Percentiles rank a stretch among this genome's conserved stretches.
Conservation (phyloP, 352 stramenopile species). For the Achlya hypogyna region DNA sequence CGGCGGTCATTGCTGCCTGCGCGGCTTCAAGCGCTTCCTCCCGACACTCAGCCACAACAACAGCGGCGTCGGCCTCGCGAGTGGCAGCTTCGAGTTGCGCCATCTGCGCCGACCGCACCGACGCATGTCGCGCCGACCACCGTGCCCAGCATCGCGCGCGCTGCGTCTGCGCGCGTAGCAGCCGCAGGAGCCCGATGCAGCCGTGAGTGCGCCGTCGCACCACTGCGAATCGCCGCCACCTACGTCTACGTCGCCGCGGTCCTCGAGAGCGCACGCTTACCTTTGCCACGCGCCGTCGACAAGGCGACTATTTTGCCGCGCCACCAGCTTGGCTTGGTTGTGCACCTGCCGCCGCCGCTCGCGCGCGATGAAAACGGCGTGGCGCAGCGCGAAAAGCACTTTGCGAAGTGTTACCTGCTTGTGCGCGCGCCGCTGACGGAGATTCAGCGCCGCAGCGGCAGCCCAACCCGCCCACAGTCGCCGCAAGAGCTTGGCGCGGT, state of each 20-base stretch:
- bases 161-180: too few species aligned
- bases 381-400: slow-evolving; percentile 44
- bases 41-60: too few species aligned
- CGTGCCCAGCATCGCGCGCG: too few species aligned
- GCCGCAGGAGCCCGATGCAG: too few species aligned
- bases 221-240: not conserved
- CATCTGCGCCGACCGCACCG: too few species aligned
- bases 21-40: too few species aligned
- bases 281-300: not conserved
- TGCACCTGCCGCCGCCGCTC: not conserved
- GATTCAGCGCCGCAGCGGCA: slow-evolving; percentile 28
- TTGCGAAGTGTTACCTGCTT: slow-evolving; percentile 38
- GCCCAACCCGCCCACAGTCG: slow-evolving; percentile 46
- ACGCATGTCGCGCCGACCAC: too few species aligned
- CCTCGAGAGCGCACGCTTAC: not conserved
- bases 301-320: not conserved
- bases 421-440: slow-evolving; percentile 32
- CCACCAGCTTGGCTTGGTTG: slow-evolving; percentile 35
- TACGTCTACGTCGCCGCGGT: not conserved
- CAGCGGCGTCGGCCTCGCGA: too few species aligned
- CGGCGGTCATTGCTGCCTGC: too few species aligned
- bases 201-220: not conserved
- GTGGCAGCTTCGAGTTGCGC: too few species aligned
- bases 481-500: slow-evolving; percentile 56
- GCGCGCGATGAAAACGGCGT: slow-evolving; percentile 23